phyloP scores from a whole-genome alignment of 352 stramenopile genomes.

The Peronospora farinosa region DNA sequence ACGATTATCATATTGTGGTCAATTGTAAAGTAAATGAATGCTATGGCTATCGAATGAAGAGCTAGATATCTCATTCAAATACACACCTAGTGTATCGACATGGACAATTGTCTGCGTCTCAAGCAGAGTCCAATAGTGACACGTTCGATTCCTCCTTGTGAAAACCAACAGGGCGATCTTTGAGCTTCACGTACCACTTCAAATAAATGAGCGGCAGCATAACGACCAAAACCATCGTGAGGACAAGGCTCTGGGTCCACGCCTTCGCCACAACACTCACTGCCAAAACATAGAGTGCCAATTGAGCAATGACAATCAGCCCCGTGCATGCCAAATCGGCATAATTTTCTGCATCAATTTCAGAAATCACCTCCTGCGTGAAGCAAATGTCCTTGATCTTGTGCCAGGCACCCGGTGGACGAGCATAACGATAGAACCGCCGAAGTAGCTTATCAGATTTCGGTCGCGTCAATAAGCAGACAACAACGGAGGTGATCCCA shows the following conservation, averaged over 20 bases:
- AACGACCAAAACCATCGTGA: slow-evolving; percentile 34
- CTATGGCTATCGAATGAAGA: too few relatives aligned
- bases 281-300: slow-evolving; percentile 58
- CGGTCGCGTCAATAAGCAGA: slow-evolving; percentile 38
- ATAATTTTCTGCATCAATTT: slow-evolving; percentile 61
- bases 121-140: slow-evolving; percentile 32
- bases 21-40: too few relatives aligned
- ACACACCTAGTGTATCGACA: too few relatives aligned
- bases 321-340: slow-evolving; percentile 54
- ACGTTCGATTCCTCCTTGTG: slow-evolving; percentile 47
- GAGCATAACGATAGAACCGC: slow-evolving; percentile 63
- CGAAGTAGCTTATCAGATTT: slow-evolving; percentile 46
- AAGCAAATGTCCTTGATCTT: slow-evolving; percentile 63
- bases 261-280: slow-evolving; percentile 60
- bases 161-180: slow-evolving; percentile 47
- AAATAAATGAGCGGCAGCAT: slow-evolving; percentile 56
- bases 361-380: slow-evolving; percentile 33
- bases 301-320: slow-evolving; percentile 54
- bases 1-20: too few relatives aligned
- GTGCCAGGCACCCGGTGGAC: slow-evolving; percentile 51
- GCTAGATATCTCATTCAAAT: too few relatives aligned
- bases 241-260: slow-evolving; percentile 48
- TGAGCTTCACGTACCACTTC: slow-evolving; percentile 71
- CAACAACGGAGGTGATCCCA: slow-evolving; percentile 31
- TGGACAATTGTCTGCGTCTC: background rate